These are phyloP conservation scores for Chlamydomonas sp. DNA, from an alignment of 139 green algal genomes.

Conservation along the genomic window DNA sequence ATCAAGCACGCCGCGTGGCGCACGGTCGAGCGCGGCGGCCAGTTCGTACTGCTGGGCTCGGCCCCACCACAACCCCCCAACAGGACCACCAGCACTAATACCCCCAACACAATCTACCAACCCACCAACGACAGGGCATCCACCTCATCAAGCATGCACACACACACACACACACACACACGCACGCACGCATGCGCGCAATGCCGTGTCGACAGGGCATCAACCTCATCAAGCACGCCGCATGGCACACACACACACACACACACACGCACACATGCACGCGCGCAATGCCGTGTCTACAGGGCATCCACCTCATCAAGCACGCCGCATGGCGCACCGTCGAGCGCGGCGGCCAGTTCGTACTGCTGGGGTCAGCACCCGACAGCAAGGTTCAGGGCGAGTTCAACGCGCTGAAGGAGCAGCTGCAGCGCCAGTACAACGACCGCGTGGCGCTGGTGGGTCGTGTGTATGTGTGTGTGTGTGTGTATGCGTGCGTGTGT, in stretches of 20 bases:
- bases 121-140: not conserved
- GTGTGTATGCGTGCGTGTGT: no score
- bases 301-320: slow-evolving; percentile 92
- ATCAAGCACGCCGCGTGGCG: slow-evolving; percentile 90
- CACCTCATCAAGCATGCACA: no score
- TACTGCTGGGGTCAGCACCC: slow-evolving; percentile 92
- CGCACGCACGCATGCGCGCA: no score
- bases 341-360: slow-evolving; percentile 89
- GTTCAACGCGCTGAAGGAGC: slow-evolving; percentile 68
- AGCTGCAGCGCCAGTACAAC: slow-evolving; percentile 63
- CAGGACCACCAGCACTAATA: no score
- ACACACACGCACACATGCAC: slow-evolving; percentile 67
- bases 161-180: no score
- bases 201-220: not conserved
- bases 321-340: slow-evolving; percentile 81
- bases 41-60: slow-evolving; percentile 97
- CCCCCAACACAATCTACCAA: no score
- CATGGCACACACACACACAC: no score
- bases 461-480: no score
- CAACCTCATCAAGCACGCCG: no score
- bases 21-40: slow-evolving; percentile 75
- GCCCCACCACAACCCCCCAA: no score
- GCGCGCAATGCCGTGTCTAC: not conserved
- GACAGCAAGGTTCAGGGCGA: slow-evolving; percentile 75
- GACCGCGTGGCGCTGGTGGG: slow-evolving; percentile 61